Evolutionary conservation across 2,329 filamentous ascomycete species (phyloP).

Genomic region (Fusarium sp.): DNA sequence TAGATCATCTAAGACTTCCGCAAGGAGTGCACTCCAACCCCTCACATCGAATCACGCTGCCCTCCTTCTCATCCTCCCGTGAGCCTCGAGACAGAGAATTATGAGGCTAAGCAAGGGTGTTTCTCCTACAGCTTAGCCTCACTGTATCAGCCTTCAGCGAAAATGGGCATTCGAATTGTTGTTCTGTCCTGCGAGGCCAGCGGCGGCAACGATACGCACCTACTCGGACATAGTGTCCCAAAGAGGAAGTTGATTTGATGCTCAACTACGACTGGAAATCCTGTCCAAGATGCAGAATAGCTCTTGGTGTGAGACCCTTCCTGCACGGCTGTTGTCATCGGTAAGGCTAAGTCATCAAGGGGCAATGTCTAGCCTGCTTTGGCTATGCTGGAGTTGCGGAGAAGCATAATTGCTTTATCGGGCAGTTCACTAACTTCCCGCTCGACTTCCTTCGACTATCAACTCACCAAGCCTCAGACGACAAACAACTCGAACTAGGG

Average conservation of each 20-base stretch:
- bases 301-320: slow-evolving; percentile 7
- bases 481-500: slow-evolving; percentile 6
- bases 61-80: slow-evolving; percentile 2
- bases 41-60: slow-evolving; percentile 24
- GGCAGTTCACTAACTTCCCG: slow-evolving; percentile 6
- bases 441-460: neutral
- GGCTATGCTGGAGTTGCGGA: slow-evolving; percentile 9
- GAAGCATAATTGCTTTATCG: slow-evolving; percentile 12
- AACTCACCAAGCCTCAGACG: neutral
- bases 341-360: slow-evolving; percentile 18
- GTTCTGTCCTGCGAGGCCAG: slow-evolving; percentile 1
- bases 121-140: neutral
- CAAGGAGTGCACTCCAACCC: slow-evolving; percentile 6
- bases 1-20: neutral
- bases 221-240: slow-evolving; percentile 33
- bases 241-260: slow-evolving; percentile 38
- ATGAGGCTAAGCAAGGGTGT: neutral
- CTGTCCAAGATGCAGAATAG: neutral
- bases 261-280: slow-evolving; percentile 2
- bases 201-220: slow-evolving; percentile 17
- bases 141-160: neutral
- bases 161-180: neutral
- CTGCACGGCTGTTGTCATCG: slow-evolving; percentile 19
- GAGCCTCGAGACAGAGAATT: neutral
- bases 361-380: slow-evolving; percentile 5